A percentile compares a stretch with the other conserved stretches of the same genome.
Conservation (phyloP, 176 grass and related monocot species). For the Ensete glaucum region DNA sequence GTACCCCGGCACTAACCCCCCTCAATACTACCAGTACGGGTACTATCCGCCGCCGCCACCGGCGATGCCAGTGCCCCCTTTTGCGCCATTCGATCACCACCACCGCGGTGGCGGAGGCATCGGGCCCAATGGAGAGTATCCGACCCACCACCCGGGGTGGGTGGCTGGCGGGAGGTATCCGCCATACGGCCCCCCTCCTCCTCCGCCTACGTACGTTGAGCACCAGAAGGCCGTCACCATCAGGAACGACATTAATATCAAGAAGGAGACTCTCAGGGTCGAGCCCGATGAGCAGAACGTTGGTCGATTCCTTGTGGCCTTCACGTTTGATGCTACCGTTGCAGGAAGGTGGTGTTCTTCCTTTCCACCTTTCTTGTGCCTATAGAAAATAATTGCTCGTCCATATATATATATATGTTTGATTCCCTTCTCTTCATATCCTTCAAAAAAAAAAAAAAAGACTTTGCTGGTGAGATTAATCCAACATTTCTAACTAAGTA, state of each 20-base stretch:
- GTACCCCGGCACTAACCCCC: constrained; percentile 61
- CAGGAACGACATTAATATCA: constrained; percentile 88
- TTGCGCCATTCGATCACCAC: constrained; percentile 75
- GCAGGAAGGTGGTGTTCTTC: constrained; percentile 52
- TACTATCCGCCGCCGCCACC: constrained; percentile 53
- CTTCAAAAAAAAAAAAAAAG: neutral
- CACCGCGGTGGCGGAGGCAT: constrained; percentile 25
- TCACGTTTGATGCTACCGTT: constrained; percentile 83
- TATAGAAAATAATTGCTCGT: neutral
- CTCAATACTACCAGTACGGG: constrained; percentile 66
- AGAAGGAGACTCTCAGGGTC: constrained; percentile 91
- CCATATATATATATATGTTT: neutral
- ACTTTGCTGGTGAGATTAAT: neutral
- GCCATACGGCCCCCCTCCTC: constrained; percentile 30
- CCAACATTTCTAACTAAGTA: neutral
- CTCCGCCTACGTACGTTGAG: constrained; percentile 65
- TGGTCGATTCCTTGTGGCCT: constrained; percentile 53
- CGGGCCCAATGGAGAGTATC: constrained; percentile 27
- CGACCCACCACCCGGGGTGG: constrained; percentile 49
- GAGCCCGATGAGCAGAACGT: constrained; percentile 60
- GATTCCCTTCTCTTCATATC: neutral
- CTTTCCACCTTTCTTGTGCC: neutral
- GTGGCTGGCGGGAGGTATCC: constrained; percentile 33
- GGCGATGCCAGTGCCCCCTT: constrained; percentile 53
- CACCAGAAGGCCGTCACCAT: constrained; percentile 93